A percentile compares a stretch with the other conserved stretches of the same genome.
These are phyloP conservation scores for Xylariomycetidae sp. DNA, from an alignment of 2,329 filamentous ascomycete genomes.

Conservation along the genomic window DNA sequence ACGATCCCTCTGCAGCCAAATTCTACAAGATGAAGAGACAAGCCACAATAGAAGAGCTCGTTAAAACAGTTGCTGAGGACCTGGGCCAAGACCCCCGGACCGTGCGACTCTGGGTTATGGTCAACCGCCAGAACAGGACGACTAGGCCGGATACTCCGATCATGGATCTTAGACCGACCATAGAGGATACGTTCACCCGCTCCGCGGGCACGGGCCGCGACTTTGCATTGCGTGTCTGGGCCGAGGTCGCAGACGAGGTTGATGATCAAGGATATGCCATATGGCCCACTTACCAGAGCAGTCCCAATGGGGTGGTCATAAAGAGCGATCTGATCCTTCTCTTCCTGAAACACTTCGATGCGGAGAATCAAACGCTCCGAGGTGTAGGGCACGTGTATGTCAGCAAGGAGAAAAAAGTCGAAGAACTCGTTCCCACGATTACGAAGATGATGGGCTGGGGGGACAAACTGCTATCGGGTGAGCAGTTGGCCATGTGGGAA, in stretches of 20 bases:
- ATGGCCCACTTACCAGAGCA: conserved; percentile 63
- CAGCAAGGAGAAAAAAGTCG: conserved; percentile 79
- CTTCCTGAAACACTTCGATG: conserved; percentile 90
- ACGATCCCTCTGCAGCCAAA: conserved; percentile 60
- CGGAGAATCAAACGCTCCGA: conserved; percentile 65
- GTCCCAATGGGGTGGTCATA: conserved; percentile 50
- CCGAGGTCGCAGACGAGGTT: conserved; percentile 69
- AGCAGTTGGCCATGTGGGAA: conserved; percentile 73
- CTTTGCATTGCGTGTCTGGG: conserved; percentile 77
- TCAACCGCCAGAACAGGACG: conserved; percentile 97
- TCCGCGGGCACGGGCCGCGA: conserved; percentile 55
- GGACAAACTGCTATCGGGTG: conserved; percentile 60
- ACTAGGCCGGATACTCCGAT: conserved; percentile 86
- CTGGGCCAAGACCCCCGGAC: conserved; percentile 62
- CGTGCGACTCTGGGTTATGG: conserved; percentile 91
- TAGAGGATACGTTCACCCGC: conserved; percentile 62
- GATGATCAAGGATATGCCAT: conserved; percentile 63
- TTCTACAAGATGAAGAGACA: conserved; percentile 68
- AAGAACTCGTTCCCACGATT: conserved; percentile 76
- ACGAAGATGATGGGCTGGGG: conserved; percentile 82
- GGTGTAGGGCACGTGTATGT: conserved; percentile 86
- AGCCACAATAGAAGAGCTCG: conserved; percentile 74
- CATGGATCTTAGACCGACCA: conserved; percentile 67
- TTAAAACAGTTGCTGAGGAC: conserved; percentile 65
- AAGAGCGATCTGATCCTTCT: conserved; percentile 69